Evolutionary conservation across 2,329 filamentous ascomycete species (phyloP).

Genomic region (Raffaelea albimanens): DNA sequence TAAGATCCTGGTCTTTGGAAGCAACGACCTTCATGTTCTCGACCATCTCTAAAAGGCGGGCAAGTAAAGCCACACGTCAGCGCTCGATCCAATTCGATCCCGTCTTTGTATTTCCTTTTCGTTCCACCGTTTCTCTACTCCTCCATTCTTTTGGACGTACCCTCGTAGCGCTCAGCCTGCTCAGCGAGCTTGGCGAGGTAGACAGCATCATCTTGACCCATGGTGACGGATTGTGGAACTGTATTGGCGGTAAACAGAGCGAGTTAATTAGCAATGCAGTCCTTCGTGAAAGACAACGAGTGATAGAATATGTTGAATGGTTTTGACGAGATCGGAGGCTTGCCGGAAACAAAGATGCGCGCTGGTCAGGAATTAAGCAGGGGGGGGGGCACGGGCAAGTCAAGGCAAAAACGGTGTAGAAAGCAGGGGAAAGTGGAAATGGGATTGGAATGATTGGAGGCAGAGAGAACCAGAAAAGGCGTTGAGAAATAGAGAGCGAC

Average conservation of each 20-base stretch:
- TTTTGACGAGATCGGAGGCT: background rate
- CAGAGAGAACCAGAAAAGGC: background rate
- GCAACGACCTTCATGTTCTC: slow-evolving; percentile 99
- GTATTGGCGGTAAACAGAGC: slow-evolving; percentile 5
- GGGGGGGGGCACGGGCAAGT: background rate
- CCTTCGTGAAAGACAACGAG: background rate
- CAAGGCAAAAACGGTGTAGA: background rate
- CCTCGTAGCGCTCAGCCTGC: slow-evolving; percentile 99
- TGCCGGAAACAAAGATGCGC: too few relatives aligned
- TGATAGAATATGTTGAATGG: background rate
- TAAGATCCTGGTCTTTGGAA: slow-evolving; percentile 72
- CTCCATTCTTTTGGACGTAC: slow-evolving; percentile 41
- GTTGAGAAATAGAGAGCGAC: background rate
- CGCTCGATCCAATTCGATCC: slow-evolving; percentile 2
- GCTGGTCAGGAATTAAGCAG: slow-evolving; percentile 3
- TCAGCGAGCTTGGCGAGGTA: slow-evolving; percentile 99
- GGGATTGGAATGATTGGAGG: background rate
- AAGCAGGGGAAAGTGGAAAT: slow-evolving; percentile 9
- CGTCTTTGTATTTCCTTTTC: background rate
- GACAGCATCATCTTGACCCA: slow-evolving; percentile 99
- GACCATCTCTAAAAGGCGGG: slow-evolving; percentile 71
- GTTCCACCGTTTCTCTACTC: background rate
- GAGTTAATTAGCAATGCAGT: slow-evolving; percentile 16
- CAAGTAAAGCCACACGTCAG: slow-evolving; percentile 3
- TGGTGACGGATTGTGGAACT: slow-evolving; percentile 47